Percentiles rank a stretch among this genome's conserved stretches.
Evolutionary conservation across 352 stramenopile genomes (phyloP).

Genomic region (Chrysophaeum taylorii): DNA sequence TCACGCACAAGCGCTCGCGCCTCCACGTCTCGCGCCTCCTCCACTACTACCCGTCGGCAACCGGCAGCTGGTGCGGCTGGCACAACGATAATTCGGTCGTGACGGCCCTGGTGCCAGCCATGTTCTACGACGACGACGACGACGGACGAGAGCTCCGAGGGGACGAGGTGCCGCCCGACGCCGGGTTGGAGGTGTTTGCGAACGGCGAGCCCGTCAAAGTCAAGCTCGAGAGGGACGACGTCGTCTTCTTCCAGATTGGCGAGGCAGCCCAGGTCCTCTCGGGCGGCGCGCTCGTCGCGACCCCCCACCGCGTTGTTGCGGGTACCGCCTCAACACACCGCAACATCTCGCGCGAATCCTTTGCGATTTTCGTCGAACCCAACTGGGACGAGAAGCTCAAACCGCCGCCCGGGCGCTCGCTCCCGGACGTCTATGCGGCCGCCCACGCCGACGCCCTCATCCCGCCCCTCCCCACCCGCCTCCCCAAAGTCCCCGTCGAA

Average conservation of each 20-base stretch:
- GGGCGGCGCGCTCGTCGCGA: conserved; percentile 1
- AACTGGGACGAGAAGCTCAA: neutral
- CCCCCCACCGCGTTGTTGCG: neutral
- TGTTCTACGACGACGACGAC: conserved; percentile 4
- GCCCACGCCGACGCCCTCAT: neutral
- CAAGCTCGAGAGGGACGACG: neutral
- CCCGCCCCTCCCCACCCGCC: neutral
- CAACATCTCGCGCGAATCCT: neutral
- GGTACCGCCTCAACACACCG: neutral
- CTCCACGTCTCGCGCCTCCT: conserved; percentile 11
- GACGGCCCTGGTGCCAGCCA: conserved; percentile 1
- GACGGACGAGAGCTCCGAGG: too few species aligned
- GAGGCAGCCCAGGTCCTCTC: conserved; percentile 10
- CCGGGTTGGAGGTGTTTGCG: too few species aligned
- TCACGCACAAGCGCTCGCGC: neutral
- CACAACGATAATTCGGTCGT: conserved; percentile 15
- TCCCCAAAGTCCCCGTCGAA: neutral
- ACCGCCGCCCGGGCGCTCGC: neutral
- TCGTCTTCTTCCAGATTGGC: conserved; percentile 13
- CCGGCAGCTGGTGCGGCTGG: conserved; percentile 1
- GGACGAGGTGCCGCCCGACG: too few species aligned
- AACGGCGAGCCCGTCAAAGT: neutral
- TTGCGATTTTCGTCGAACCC: conserved; percentile 10
- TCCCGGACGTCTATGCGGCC: neutral
- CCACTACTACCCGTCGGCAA: neutral